Conservation (phyloP, 129 eudicot genomes). For the Apium graveolens region DNA sequence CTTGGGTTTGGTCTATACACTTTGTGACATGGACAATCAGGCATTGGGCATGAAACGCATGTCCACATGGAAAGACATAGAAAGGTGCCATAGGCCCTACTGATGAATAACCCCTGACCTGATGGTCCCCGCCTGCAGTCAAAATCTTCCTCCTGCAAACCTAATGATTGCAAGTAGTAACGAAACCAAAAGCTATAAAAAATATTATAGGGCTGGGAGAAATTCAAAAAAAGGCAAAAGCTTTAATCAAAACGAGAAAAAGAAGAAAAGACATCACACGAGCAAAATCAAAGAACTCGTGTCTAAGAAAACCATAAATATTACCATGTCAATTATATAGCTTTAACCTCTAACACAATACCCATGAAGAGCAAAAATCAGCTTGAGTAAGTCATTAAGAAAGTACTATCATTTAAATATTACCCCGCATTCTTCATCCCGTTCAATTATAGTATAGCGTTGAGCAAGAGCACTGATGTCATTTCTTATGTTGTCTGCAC, state of each 20-base stretch:
- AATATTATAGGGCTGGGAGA: background rate
- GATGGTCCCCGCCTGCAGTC: constrained; percentile 52
- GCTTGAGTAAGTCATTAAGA: background rate
- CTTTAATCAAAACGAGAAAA: background rate
- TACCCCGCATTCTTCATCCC: constrained; percentile 98
- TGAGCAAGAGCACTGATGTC: constrained; percentile 97
- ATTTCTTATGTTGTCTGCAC: constrained; percentile 92
- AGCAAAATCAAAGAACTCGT: background rate
- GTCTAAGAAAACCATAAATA: background rate
- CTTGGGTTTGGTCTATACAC: constrained; percentile 65
- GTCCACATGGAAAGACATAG: constrained; percentile 95
- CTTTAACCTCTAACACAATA: background rate
- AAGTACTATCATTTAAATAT: background rate
- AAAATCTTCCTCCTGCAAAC: constrained; percentile 72
- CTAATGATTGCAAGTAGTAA: constrained; percentile 24
- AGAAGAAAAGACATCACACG: background rate
- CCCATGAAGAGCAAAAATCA: background rate
- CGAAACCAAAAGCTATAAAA: background rate
- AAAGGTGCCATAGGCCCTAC: constrained; percentile 91
- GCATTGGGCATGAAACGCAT: constrained; percentile 90
- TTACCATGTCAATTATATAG: background rate
- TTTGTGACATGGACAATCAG: constrained; percentile 83
- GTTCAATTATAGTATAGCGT: constrained; percentile 78
- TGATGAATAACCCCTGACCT: constrained; percentile 64
- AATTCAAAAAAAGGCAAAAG: background rate